These are phyloP conservation scores for Heimioporus sp. DNA, from an alignment of 768 basidiomycete species.

Conservation along the genomic window DNA sequence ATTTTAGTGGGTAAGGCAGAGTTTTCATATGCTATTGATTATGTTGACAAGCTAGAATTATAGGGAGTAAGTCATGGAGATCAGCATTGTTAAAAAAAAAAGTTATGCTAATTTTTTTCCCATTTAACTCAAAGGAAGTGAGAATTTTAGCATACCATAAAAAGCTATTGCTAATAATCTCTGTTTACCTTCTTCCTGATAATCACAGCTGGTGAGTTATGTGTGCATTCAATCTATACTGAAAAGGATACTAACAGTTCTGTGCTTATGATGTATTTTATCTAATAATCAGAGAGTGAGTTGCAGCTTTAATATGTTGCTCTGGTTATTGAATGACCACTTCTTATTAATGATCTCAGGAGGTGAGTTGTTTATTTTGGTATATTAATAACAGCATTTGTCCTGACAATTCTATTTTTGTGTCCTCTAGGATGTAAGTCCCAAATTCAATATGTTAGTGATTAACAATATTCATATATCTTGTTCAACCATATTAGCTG, in stretches of 20 bases:
- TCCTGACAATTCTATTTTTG: neutral
- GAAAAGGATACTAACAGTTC: neutral
- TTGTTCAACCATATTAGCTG: neutral
- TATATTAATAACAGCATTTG: neutral
- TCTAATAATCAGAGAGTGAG: too few species aligned
- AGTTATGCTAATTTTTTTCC: neutral
- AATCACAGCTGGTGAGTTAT: neutral
- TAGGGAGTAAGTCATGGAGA: neutral
- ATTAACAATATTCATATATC: neutral
- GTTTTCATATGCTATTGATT: neutral
- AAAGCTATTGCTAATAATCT: neutral
- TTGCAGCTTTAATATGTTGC: too few species aligned
- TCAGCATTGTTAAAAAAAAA: too few species aligned
- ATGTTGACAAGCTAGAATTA: neutral
- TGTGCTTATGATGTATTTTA: too few species aligned
- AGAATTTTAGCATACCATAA: neutral
- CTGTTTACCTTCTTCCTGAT: neutral
- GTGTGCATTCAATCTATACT: neutral
- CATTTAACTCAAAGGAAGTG: neutral
- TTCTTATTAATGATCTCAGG: neutral
- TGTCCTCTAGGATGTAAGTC: neutral
- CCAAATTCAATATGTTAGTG: neutral
- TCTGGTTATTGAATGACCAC: too few species aligned
- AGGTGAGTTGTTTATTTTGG: neutral
- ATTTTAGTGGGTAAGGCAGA: neutral